Conservation (phyloP, 108 stramenopile species). For the Conticribra weissflogii region DNA sequence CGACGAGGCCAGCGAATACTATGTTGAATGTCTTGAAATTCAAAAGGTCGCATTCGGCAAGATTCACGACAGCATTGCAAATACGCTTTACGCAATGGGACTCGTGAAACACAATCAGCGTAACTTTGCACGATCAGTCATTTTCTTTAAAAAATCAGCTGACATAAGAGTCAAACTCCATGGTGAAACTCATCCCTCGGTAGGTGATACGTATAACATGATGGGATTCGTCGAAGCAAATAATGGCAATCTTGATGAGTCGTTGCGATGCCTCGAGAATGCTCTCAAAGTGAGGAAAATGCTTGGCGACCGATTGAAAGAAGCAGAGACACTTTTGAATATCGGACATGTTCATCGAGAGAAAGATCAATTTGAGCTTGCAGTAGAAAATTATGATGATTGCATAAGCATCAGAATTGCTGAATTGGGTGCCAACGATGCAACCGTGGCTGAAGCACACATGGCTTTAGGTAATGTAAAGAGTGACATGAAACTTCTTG, state of each 20-base stretch:
- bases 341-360: constrained; percentile 79
- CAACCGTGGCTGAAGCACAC: constrained; percentile 68
- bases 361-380: constrained; percentile 59
- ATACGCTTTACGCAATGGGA: constrained; percentile 76
- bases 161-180: constrained; percentile 58
- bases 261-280: constrained; percentile 56
- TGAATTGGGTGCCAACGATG: constrained; percentile 66
- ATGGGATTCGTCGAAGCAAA: constrained; percentile 73
- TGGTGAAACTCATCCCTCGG: constrained; percentile 61
- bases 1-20: constrained; percentile 57
- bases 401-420: constrained; percentile 64
- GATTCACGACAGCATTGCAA: constrained; percentile 66
- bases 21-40: constrained; percentile 66
- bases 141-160: constrained; percentile 63
- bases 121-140: constrained; percentile 57
- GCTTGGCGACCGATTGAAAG: constrained; percentile 59
- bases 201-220: constrained; percentile 72
- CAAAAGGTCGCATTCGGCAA: constrained; percentile 56
- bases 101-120: constrained; percentile 56
- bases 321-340: constrained; percentile 75
- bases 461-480: constrained; percentile 72
- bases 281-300: constrained; percentile 64
- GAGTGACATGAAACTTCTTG: constrained; percentile 56
- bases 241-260: constrained; percentile 62
- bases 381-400: constrained; percentile 73